These are phyloP conservation scores for Xylaria hypoxylon DNA, from an alignment of 2,329 filamentous ascomycete species.

Conservation along the genomic window DNA sequence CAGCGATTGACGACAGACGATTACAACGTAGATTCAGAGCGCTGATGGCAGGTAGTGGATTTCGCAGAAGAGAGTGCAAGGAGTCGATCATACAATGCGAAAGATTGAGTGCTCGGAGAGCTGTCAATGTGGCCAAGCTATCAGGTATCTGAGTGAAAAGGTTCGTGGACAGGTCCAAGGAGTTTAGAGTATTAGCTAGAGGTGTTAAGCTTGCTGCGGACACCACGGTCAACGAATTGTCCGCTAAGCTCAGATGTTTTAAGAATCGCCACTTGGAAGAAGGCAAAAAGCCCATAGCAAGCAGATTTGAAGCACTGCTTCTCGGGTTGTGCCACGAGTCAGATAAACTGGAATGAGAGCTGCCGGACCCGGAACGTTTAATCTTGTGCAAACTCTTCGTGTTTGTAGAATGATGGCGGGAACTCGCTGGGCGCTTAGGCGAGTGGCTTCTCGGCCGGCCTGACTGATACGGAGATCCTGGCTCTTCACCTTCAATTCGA, in stretches of 20 bases:
- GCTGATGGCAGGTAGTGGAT: slow-evolving; percentile 90
- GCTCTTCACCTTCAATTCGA: slow-evolving; percentile 62
- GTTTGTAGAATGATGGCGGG: slow-evolving; percentile 77
- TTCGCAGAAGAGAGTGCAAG: slow-evolving; percentile 85
- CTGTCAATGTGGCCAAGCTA: slow-evolving; percentile 84
- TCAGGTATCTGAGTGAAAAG: slow-evolving; percentile 95
- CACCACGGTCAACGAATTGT: slow-evolving; percentile 89
- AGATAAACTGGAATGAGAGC: slow-evolving; percentile 84
- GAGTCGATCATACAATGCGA: slow-evolving; percentile 99
- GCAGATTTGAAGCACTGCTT: slow-evolving; percentile 82
- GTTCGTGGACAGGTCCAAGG: slow-evolving; percentile 91
- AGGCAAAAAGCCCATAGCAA: slow-evolving; percentile 78
- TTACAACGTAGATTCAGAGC: slow-evolving; percentile 93
- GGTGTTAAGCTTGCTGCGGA: slow-evolving; percentile 80
- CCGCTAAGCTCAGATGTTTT: slow-evolving; percentile 88
- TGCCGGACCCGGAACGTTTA: slow-evolving; percentile 88
- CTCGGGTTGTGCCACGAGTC: slow-evolving; percentile 73
- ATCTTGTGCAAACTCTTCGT: slow-evolving; percentile 78
- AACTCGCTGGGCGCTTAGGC: slow-evolving; percentile 79
- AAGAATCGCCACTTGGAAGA: slow-evolving; percentile 95
- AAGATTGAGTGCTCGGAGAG: slow-evolving; percentile 90
- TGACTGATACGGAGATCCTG: slow-evolving; percentile 58
- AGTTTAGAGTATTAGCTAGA: slow-evolving; percentile 87
- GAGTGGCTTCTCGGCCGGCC: slow-evolving; percentile 80
- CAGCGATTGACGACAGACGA: slow-evolving; percentile 85